Base-by-base conservation (phyloP, 2,329 filamentous ascomycete genomes). In the Thyridium curvatum region DNA sequence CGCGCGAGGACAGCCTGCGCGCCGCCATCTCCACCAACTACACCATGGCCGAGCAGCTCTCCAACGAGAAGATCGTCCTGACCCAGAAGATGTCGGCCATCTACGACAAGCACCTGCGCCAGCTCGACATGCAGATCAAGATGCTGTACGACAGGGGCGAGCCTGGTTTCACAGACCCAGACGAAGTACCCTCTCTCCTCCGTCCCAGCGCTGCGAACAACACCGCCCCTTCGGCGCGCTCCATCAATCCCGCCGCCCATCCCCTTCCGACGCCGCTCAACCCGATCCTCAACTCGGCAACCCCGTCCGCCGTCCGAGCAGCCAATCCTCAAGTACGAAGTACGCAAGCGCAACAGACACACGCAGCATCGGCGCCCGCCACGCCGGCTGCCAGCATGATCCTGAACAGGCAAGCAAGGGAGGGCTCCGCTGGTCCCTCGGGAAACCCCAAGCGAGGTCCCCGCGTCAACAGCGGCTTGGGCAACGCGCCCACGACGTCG, bases 61-160 rank as follows among this genome's bases (percentile, higher is more conserved):
- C 87, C 41, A 74, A 79, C 39, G 86, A 93, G 55, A 93, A 93
- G 66, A 70, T 86, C 38, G 72, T 71, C 3, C 64, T 93, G 21
- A 73, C 79, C 4, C 72, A 82, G 46, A 88, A 84, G 60, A 64
- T 79, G 40, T 70, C 78, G 51, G 54, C 64, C 35, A 65, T 72
- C 32, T 69, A 79, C 54, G 78, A 82, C 53, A 81, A 81, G 51
- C 79, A 83, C 62, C 69, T 69, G 49, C 74, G 65, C 54, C 76
- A 66, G 55, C 80, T 74, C 56, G 84, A 84, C 51, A 56, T 66
- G 36, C 75, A 82, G 51, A 72, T 83, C 48, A 82, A 82, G 52
- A 60, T 69, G 34, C 63, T 83, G 18, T 74, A 76, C 56, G 77
- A 82, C 46, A 69, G 77, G 51, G 67, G 66, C 46, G 79, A 83